Percentiles rank a stretch among this genome's conserved stretches.
Evolutionary conservation across 2,329 filamentous ascomycete genomes (phyloP).

Genomic region (Neobulgaria alba): DNA sequence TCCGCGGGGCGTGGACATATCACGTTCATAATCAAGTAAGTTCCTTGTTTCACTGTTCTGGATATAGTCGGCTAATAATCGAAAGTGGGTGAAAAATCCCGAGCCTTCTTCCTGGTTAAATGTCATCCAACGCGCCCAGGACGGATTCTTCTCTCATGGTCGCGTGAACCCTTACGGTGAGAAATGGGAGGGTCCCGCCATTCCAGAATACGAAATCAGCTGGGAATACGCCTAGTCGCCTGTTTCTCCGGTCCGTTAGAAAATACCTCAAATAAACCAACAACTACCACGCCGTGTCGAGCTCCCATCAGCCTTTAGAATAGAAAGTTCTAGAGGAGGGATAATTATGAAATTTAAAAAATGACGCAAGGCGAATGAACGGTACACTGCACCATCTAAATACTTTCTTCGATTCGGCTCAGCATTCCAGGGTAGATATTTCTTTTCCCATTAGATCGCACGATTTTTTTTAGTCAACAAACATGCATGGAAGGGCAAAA

Average conservation of each 20-base stretch:
- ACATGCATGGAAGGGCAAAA: no score
- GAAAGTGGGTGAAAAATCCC: constrained; percentile 46
- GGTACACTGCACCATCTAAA: no score
- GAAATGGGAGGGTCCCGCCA: constrained; percentile 39
- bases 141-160: constrained; percentile 42
- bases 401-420: no score
- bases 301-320: background rate
- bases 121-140: constrained; percentile 43
- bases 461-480: no score
- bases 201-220: constrained; percentile 41
- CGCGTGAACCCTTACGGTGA: constrained; percentile 45
- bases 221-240: constrained; percentile 38
- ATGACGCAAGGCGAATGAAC: no score
- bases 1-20: constrained; percentile 47
- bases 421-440: no score
- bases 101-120: constrained; percentile 48
- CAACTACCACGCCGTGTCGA: background rate
- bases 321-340: background rate
- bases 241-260: background rate
- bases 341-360: no score
- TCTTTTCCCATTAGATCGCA: no score
- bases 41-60: constrained; percentile 1
- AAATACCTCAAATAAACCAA: no score
- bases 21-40: constrained; percentile 49
- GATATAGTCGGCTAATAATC: background rate